Evolutionary conservation across 2,329 filamentous ascomycete genomes (phyloP).

Genomic region (Arthrobotrys entomopaga): DNA sequence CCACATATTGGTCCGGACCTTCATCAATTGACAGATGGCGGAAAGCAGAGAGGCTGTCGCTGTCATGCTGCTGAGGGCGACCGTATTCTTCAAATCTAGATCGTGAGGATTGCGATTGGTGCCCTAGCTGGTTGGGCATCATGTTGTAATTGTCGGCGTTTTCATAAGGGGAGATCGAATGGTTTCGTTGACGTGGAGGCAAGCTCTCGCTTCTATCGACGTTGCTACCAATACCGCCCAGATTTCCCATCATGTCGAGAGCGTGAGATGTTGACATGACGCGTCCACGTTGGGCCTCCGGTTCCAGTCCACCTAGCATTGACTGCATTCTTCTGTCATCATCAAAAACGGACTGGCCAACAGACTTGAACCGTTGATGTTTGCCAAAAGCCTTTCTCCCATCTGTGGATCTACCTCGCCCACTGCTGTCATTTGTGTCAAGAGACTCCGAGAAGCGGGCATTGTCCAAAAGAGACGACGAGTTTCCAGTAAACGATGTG

Average conservation of each 20-base stretch:
- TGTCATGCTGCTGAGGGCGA: conserved; percentile 39
- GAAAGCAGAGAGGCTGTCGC: conserved; percentile 44
- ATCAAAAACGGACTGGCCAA: conserved; percentile 54
- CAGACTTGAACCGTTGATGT: conserved; percentile 53
- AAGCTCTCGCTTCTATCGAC: conserved; percentile 59
- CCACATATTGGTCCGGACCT: conserved; percentile 53
- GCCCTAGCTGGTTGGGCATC: conserved; percentile 44
- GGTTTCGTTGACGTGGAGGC: conserved; percentile 58
- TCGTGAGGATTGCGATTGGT: conserved; percentile 46
- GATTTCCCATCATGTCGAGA: conserved; percentile 50
- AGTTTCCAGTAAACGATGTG: conserved; percentile 44
- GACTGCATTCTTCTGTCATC: conserved; percentile 55
- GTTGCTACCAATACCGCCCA: conserved; percentile 46
- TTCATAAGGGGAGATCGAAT: conserved; percentile 56
- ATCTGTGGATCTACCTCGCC: conserved; percentile 48
- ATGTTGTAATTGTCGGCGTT: conserved; percentile 47
- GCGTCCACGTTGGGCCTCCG: conserved; percentile 57
- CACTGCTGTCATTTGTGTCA: conserved; percentile 41
- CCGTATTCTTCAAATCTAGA: conserved; percentile 51
- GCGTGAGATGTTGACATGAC: conserved; percentile 58
- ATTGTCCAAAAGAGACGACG: conserved; percentile 48
- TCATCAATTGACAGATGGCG: conserved; percentile 58
- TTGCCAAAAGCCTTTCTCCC: conserved; percentile 48
- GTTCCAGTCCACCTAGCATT: conserved; percentile 56
- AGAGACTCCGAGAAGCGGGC: conserved; percentile 47